Percentiles rank a stretch among this genome's conserved stretches.
phyloP scores from a whole-genome alignment of 2,329 filamentous ascomycete genomes.

The Byssochlamys sp. region DNA sequence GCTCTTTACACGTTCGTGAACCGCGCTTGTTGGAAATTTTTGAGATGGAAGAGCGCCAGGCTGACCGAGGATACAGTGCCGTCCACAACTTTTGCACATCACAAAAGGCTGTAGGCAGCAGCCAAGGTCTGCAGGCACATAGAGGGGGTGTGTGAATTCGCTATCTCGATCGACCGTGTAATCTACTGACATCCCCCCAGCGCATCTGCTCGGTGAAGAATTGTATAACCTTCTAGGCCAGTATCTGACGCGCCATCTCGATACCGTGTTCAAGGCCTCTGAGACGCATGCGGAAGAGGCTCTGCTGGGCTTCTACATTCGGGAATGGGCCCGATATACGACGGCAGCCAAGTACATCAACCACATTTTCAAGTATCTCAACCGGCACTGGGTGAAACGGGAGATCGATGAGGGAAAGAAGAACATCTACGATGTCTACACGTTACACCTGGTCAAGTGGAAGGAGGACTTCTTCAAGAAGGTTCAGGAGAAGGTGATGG shows the following conservation, averaged over 20 bases:
- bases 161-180: not conserved
- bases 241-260: conserved; percentile 72
- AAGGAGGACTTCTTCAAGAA: conserved; percentile 78
- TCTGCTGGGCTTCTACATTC: conserved; percentile 83
- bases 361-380: conserved; percentile 90
- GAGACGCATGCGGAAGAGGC: conserved; percentile 80
- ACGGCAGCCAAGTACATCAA: conserved; percentile 95
- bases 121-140: conserved; percentile 47
- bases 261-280: conserved; percentile 60
- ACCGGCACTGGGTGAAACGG: conserved; percentile 96
- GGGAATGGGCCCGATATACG: conserved; percentile 93
- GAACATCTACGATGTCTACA: conserved; percentile 96
- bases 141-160: conserved; percentile 54
- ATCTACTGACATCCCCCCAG: conserved; percentile 38
- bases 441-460: conserved; percentile 90
- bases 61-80: conserved; percentile 44
- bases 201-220: conserved; percentile 89
- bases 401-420: conserved; percentile 99
- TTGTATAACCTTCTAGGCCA: conserved; percentile 83
- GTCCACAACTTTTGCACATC: conserved; percentile 99
- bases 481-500: conserved; percentile 84
- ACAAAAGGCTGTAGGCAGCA: conserved; percentile 72
- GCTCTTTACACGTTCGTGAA: conserved; percentile 74
- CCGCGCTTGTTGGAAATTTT: conserved; percentile 5
- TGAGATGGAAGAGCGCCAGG: conserved; percentile 6